Conservation (phyloP, 805 yeast genomes). For the Candida dendrica region DNA sequence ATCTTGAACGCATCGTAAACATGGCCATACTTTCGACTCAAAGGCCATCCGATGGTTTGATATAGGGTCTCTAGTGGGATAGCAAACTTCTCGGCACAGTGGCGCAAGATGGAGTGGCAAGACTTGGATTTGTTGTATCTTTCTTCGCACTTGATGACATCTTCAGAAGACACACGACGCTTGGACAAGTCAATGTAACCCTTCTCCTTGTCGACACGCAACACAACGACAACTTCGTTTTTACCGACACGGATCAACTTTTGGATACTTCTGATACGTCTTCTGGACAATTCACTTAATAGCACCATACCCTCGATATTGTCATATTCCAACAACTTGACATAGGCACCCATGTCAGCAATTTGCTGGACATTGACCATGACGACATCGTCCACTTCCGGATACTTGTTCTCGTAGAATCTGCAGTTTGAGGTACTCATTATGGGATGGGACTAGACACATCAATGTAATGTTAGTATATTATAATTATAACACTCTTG, state of each 20-base stretch:
- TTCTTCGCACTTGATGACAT: conserved; percentile 95
- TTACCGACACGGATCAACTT: conserved; percentile 96
- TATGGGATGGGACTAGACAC: too few species aligned
- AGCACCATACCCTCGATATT: conserved; percentile 98
- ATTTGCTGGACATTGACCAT: conserved; percentile 98
- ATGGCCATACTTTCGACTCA: conserved; percentile 91
- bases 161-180: conserved; percentile 97
- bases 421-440: conserved; percentile 91
- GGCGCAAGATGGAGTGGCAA: conserved; percentile 95
- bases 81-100: conserved; percentile 95
- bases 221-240: conserved; percentile 95
- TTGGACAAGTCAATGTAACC: conserved; percentile 97
- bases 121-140: conserved; percentile 94
- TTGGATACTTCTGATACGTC: conserved; percentile 97
- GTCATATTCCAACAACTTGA: conserved; percentile 91
- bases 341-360: conserved; percentile 99
- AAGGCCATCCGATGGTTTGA: conserved; percentile 93
- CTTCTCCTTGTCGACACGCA: conserved; percentile 97
- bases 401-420: conserved; percentile 96
- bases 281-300: conserved; percentile 91
- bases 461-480: neutral
- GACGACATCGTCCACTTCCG: conserved; percentile 97
- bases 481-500: too few species aligned
- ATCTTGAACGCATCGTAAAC: conserved; percentile 96
- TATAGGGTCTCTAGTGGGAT: conserved; percentile 81